A percentile compares a stretch with the other conserved stretches of the same genome.
These are phyloP conservation scores for Gloeostereum incarnatum DNA, from an alignment of 768 basidiomycete species.

Conservation along the genomic window DNA sequence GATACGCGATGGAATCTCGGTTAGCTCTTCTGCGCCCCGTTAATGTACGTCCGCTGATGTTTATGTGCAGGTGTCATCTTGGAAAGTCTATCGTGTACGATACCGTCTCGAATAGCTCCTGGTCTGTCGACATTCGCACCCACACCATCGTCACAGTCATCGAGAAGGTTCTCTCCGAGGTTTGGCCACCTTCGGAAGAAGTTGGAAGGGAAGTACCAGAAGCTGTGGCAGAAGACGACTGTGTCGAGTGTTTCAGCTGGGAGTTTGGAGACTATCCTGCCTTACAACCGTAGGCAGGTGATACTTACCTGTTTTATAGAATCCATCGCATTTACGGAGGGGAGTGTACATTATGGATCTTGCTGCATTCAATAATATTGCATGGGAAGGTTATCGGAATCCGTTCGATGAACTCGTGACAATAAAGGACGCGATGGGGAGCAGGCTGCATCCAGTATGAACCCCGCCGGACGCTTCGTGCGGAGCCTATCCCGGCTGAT, in stretches of 20 bases:
- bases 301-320: too few species aligned
- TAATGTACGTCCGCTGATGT: neutral
- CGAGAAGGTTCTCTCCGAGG: conserved; percentile 56
- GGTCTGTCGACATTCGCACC: conserved; percentile 75
- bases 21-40: conserved; percentile 17
- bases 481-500: too few species aligned
- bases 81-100: conserved; percentile 87
- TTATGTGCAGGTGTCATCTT: conserved; percentile 60
- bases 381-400: too few species aligned
- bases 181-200: conserved; percentile 63
- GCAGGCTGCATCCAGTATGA: too few species aligned
- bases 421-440: too few species aligned
- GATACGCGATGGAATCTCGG: conserved; percentile 84
- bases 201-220: conserved; percentile 55
- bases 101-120: conserved; percentile 77
- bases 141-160: conserved; percentile 78
- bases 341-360: too few species aligned
- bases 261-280: conserved; percentile 37
- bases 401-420: too few species aligned
- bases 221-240: conserved; percentile 48
- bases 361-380: too few species aligned
- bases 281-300: too few species aligned
- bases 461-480: too few species aligned
- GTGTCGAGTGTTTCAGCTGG: conserved; percentile 61
- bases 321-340: too few species aligned